A percentile compares a stretch with the other conserved stretches of the same genome.
phyloP scores from a whole-genome alignment of 2,329 filamentous ascomycete genomes.

The Botrytis pseudocinerea region DNA sequence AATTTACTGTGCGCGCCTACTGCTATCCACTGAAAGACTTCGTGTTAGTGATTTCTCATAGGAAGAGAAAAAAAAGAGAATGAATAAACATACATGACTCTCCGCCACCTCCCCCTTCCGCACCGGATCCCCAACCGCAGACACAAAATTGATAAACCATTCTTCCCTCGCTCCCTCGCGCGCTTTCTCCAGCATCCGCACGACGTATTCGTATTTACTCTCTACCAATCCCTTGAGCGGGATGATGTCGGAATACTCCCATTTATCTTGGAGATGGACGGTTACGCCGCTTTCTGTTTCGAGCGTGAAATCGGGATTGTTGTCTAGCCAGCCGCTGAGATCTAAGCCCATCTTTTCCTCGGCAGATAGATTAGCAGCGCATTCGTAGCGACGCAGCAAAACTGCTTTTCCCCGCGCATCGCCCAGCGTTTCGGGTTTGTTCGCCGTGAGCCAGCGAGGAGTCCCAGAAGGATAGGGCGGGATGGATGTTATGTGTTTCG shows the following conservation, averaged over 20 bases:
- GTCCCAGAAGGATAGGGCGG: constrained; percentile 38
- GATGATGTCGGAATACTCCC: constrained; percentile 45
- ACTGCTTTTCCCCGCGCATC: constrained; percentile 67
- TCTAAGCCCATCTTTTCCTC: constrained; percentile 43
- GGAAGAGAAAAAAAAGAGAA: not conserved
- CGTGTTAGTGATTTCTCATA: not conserved
- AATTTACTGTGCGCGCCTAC: constrained; percentile 47
- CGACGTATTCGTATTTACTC: constrained; percentile 45
- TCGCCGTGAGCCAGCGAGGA: constrained; percentile 61
- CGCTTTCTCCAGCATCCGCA: constrained; percentile 44
- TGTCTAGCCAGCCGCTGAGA: constrained; percentile 59
- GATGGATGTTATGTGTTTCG: constrained; percentile 54
- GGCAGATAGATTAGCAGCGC: constrained; percentile 45
- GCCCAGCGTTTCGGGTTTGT: constrained; percentile 60
- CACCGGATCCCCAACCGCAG: constrained; percentile 43
- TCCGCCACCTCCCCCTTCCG: constrained; percentile 44
- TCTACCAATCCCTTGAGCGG: constrained; percentile 44
- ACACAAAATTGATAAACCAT: constrained; percentile 49
- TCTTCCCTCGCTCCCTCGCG: constrained; percentile 26
- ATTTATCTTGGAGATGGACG: constrained; percentile 51
- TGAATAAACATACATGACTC: constrained; percentile 40
- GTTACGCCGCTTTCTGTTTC: constrained; percentile 42
- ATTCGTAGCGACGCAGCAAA: constrained; percentile 63
- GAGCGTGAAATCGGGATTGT: constrained; percentile 59
- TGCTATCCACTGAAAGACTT: constrained; percentile 42